Evolutionary conservation across 495 filamentous ascomycete genomes (phyloP).

Genomic region (Aspergillus sclerotioniger): DNA sequence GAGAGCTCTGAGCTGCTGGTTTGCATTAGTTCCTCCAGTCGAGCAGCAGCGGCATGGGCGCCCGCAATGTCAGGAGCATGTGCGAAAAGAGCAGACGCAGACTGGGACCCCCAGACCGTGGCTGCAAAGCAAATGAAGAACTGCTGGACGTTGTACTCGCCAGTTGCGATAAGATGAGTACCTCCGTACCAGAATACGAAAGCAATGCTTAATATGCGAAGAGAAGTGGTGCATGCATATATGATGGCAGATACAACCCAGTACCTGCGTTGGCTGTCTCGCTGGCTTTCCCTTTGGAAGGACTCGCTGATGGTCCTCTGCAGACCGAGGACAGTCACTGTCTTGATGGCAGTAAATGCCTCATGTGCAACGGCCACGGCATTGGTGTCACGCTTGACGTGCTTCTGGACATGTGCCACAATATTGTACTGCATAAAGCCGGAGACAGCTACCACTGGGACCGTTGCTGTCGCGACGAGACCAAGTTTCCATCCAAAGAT

Average conservation of each 20-base stretch:
- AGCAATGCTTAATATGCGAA: constrained; percentile 36
- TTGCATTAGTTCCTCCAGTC: constrained; percentile 1
- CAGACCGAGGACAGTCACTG: constrained; percentile 8
- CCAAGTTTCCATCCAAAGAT: constrained; percentile 59
- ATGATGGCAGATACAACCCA: constrained; percentile 3
- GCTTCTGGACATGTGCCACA: not conserved
- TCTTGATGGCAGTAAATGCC: constrained; percentile 9
- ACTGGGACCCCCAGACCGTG: constrained; percentile 49
- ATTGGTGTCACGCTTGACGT: constrained; percentile 3
- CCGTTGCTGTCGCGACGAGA: constrained; percentile 59
- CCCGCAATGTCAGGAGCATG: constrained; percentile 47
- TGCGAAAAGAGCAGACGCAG: constrained; percentile 44
- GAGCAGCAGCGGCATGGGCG: constrained; percentile 24
- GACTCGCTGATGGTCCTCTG: constrained; percentile 2
- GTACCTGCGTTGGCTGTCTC: not conserved
- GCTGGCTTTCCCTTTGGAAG: not conserved
- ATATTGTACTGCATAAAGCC: constrained; percentile 55
- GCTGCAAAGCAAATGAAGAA: constrained; percentile 54
- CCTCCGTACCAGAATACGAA: constrained; percentile 52
- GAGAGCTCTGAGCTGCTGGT: too few species aligned
- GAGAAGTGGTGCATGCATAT: constrained; percentile 8
- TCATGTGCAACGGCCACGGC: constrained; percentile 12
- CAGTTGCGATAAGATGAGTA: constrained; percentile 36
- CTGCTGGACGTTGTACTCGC: constrained; percentile 44
- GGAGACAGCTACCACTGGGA: constrained; percentile 65